A percentile compares a stretch with the other conserved stretches of the same genome.
Evolutionary conservation across 208 protist species (phyloP).

Genomic region (Polymyxa betae): DNA sequence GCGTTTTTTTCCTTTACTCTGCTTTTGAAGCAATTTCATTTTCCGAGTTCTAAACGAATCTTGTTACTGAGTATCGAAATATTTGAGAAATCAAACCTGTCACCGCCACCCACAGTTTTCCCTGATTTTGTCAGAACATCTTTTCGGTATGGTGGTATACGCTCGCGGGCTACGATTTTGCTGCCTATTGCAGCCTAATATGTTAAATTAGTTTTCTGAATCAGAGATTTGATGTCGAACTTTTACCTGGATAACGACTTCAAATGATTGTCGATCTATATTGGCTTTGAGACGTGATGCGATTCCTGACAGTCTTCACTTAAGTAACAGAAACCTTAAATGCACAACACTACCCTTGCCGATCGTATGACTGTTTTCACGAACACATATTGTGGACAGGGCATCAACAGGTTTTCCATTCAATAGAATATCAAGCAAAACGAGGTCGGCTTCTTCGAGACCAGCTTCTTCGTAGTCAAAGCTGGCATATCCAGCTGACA

Average conservation of each 20-base stretch:
- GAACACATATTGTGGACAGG: conserved; percentile 25
- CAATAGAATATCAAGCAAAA: conserved; percentile 23
- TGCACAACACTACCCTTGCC: conserved; percentile 1
- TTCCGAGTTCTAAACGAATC: conserved; percentile 47
- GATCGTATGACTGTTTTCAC: conserved; percentile 30
- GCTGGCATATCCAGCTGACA: conserved; percentile 52
- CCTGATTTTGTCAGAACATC: conserved; percentile 59
- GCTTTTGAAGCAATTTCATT: conserved; percentile 59
- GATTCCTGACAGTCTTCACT: neutral
- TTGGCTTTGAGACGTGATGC: conserved; percentile 23
- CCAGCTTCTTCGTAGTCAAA: conserved; percentile 58
- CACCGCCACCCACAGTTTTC: conserved; percentile 58
- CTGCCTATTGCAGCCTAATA: conserved; percentile 34
- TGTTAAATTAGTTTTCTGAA: neutral
- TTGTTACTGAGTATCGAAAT: neutral
- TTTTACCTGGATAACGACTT: conserved; percentile 47
- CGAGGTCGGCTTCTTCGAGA: conserved; percentile 13
- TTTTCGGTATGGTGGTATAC: conserved; percentile 57
- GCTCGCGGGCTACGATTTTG: conserved; percentile 53
- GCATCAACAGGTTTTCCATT: conserved; percentile 51
- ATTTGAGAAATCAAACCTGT: conserved; percentile 11
- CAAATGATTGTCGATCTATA: conserved; percentile 22
- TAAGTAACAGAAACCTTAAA: neutral
- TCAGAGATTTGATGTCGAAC: neutral
- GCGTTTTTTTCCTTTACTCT: conserved; percentile 63